These are phyloP conservation scores for Pyrenula aspistea DNA, from an alignment of 495 filamentous ascomycete species.

Conservation along the genomic window DNA sequence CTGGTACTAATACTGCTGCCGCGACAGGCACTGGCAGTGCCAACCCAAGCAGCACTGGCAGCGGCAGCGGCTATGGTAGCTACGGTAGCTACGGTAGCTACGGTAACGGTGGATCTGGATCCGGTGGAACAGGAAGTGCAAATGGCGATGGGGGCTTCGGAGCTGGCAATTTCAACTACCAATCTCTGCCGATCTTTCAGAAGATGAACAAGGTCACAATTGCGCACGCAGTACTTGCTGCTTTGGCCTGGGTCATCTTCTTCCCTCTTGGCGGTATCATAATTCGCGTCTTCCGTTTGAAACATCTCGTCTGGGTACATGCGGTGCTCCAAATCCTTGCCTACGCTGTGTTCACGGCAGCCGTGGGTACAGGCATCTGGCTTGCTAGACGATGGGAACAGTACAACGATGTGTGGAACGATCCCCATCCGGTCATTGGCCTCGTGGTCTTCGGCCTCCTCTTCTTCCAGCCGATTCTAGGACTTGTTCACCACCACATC, in stretches of 20 bases:
- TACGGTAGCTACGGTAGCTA: not conserved
- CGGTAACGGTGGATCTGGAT: not conserved
- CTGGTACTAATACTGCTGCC: not conserved
- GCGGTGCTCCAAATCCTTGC: constrained; percentile 43
- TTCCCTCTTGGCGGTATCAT: constrained; percentile 31
- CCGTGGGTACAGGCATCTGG: constrained; percentile 49
- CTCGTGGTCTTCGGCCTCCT: constrained; percentile 44
- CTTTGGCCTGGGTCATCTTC: constrained; percentile 17
- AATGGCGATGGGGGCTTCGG: not conserved
- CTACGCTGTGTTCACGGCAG: constrained; percentile 43
- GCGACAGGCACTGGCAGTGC: not conserved
- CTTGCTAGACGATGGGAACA: constrained; percentile 15
- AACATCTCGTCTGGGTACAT: constrained; percentile 28
- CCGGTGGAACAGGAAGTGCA: not conserved
- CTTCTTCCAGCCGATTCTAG: constrained; percentile 53
- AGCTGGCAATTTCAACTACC: not conserved
- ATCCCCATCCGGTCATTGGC: constrained; percentile 41
- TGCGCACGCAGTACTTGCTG: constrained; percentile 16
- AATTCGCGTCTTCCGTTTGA: constrained; percentile 23
- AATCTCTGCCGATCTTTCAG: not conserved
- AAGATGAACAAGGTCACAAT: constrained; percentile 1
- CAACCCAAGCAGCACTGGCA: not conserved
- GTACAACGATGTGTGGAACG: constrained; percentile 3
- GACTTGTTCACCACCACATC: constrained; percentile 46
- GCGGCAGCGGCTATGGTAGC: not conserved